Conservation (phyloP, 2,329 filamentous ascomycete genomes). For the Fusarium solani-melongenae region DNA sequence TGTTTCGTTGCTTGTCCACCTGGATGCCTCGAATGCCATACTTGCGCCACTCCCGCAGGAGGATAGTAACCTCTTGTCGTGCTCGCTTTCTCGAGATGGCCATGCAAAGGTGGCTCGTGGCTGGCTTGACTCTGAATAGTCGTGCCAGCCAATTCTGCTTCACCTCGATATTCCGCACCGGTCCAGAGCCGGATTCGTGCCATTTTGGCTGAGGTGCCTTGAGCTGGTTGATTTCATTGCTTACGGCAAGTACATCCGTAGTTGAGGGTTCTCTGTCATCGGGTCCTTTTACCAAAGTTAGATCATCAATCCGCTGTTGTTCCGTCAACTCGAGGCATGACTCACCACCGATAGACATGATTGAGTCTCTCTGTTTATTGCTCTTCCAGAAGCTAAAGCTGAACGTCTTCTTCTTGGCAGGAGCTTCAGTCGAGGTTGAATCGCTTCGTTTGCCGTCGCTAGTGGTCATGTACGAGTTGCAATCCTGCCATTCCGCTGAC, state of each 20-base stretch:
- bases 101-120: constrained; percentile 79
- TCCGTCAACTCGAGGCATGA: not conserved
- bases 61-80: constrained; percentile 78
- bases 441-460: constrained; percentile 42
- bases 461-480: constrained; percentile 37
- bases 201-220: constrained; percentile 40
- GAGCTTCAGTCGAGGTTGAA: constrained; percentile 36
- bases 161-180: constrained; percentile 68
- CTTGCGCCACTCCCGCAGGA: constrained; percentile 82
- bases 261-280: constrained; percentile 26
- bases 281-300: constrained; percentile 14
- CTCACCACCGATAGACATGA: constrained; percentile 60
- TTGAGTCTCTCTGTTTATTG: constrained; percentile 55
- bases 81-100: constrained; percentile 74
- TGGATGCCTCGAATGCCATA: constrained; percentile 85
- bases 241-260: constrained; percentile 29
- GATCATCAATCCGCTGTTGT: not conserved
- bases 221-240: constrained; percentile 26
- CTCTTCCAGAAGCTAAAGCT: constrained; percentile 67
- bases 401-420: constrained; percentile 64
- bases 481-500: constrained; percentile 43
- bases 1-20: constrained; percentile 81
- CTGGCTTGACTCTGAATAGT: constrained; percentile 90
- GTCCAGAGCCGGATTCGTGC: constrained; percentile 50
- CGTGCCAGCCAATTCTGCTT: constrained; percentile 90